Evolutionary conservation across 23 red algal species (phyloP), one percentile per base, ranked within the genome.

Genomic region (Gracilaria gracilis): DNA sequence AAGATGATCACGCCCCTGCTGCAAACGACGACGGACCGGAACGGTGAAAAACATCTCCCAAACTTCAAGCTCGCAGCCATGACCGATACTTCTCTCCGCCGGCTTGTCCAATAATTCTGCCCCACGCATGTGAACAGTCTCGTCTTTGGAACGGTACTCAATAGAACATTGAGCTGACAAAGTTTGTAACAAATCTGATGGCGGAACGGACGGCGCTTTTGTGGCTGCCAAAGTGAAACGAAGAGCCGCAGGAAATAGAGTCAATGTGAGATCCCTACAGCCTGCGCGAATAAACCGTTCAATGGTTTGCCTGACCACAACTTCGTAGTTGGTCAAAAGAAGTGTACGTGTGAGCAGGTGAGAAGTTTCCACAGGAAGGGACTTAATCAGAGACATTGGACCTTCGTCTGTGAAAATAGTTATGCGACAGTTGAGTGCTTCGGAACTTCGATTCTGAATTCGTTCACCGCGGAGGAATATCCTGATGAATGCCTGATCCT

Each of bases 1-100:
- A 57, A 51, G 48, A 27, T 70, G 31, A 75, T 80, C 70, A 13
- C 87, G 71, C 3, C 33, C 50, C 24, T 71, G 42, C 53, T 90
- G 67, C 7, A 80, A 61, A 17, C 87, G 71, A 54, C 87, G 87
- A 25, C 89, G 59, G 13, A 83, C 79, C 14, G 89, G 88, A 24
- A 84, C 24, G 2, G 59, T 38, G 42, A 38, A 84, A 46, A 92
- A 92, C 59, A 84, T 64, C 38, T 92, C 77, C 72, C 75, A 80
- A 37, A 91, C 87, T 9, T 79, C 53, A 14, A 91, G 67, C 25
- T 73, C 31, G 48, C 44, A 71, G 14, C 39, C 66, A 47, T 88
- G 61, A 69, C n/a, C 2, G 20, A 37, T 17, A 54, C 33, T 51
- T 31, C 3, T 50, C 31, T 50, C 7, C 1, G 25, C 39, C 31